Conservation (phyloP, 2,329 filamentous ascomycete genomes). For the Sporothrix luriei region DNA sequence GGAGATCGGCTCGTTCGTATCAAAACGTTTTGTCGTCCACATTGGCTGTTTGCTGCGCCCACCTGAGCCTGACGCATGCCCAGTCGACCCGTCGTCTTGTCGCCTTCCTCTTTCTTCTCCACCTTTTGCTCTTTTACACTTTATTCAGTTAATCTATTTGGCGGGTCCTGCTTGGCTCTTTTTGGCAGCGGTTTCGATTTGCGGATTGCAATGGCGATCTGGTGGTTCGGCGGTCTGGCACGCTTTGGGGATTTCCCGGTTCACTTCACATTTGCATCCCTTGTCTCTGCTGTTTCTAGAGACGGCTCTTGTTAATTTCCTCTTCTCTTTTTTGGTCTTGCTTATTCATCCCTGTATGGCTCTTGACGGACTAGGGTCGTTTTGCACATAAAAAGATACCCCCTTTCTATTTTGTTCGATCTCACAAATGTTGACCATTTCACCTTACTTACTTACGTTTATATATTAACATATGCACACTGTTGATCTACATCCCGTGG, state of each 20-base stretch:
- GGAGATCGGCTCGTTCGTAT: neutral
- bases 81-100: neutral
- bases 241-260: neutral
- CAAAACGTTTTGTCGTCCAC: neutral
- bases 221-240: neutral
- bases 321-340: slow-evolving; percentile 13
- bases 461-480: neutral
- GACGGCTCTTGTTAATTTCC: neutral
- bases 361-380: slow-evolving; percentile 14
- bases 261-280: slow-evolving; percentile 6
- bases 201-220: neutral
- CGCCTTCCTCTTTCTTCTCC: neutral
- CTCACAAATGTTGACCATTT: slow-evolving; percentile 5
- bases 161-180: neutral
- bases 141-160: slow-evolving; percentile 15
- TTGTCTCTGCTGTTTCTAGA: neutral
- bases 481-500: neutral
- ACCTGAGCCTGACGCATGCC: neutral
- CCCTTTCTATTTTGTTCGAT: slow-evolving; percentile 18
- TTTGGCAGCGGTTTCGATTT: too few species aligned
- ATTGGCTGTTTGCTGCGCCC: neutral
- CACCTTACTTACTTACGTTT: neutral
- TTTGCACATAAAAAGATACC: slow-evolving; percentile 28
- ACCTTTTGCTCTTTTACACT: neutral
- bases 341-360: neutral